These are phyloP conservation scores for Ophiostoma sp. DNA, from an alignment of 2,329 filamentous ascomycete genomes.

Conservation along the genomic window DNA sequence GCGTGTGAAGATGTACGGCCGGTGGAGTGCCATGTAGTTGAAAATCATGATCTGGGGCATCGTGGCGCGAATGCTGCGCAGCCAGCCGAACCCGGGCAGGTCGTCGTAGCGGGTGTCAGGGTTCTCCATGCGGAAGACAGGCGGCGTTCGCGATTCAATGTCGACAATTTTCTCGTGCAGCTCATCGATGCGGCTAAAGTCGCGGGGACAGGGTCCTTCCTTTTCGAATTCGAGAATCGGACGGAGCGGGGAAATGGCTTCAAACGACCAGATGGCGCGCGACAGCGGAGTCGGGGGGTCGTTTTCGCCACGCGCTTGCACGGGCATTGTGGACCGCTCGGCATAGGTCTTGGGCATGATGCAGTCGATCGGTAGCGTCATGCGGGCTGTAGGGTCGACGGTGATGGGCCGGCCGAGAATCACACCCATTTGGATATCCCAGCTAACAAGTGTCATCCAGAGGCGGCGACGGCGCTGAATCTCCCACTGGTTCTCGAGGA, in stretches of 20 bases:
- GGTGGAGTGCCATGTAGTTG: conserved; percentile 60
- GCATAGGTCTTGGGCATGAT: conserved; percentile 42
- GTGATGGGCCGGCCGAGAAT: conserved; percentile 58
- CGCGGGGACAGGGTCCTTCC: conserved; percentile 55
- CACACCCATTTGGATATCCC: conserved; percentile 56
- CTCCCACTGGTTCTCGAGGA: conserved; percentile 59
- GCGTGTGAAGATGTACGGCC: conserved; percentile 62
- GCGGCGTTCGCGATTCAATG: conserved; percentile 51
- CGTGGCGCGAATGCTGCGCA: conserved; percentile 48
- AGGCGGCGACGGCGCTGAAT: conserved; percentile 56
- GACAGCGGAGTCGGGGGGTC: conserved; percentile 61
- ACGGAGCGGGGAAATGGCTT: conserved; percentile 50
- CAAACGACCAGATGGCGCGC: conserved; percentile 52
- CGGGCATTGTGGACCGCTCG: conserved; percentile 49
- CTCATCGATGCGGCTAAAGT: conserved; percentile 54
- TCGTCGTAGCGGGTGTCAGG: conserved; percentile 59
- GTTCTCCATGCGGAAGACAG: conserved; percentile 55
- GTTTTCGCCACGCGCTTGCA: conserved; percentile 48
- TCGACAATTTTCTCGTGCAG: conserved; percentile 54
- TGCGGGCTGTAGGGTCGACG: conserved; percentile 51
- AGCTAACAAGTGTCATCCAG: conserved; percentile 56
- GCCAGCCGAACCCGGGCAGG: conserved; percentile 55
- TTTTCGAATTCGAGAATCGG: conserved; percentile 58
- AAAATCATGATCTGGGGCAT: conserved; percentile 54
- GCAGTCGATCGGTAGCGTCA: conserved; percentile 56